A percentile compares a stretch with the other conserved stretches of the same genome.
phyloP scores from a whole-genome alignment of 164 flowering plant species.

The Stephania cephalantha region DNA sequence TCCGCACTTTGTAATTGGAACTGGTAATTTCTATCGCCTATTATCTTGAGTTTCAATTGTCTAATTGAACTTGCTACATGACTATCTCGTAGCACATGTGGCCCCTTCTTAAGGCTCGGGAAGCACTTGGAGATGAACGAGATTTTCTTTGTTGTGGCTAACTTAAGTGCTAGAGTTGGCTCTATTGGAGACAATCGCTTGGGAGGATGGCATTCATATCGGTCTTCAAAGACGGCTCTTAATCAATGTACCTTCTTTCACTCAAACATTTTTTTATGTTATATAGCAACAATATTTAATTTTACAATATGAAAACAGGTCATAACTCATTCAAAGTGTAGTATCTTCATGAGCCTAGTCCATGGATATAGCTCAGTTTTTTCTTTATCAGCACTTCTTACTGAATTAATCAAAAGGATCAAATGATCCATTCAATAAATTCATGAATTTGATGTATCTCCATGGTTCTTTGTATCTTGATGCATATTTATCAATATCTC shows the following conservation, averaged over 20 bases:
- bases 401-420: too few relatives aligned
- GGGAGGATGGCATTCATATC: constrained; percentile 99
- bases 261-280: neutral
- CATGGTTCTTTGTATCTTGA: neutral
- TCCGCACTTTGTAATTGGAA: too few relatives aligned
- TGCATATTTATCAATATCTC: neutral
- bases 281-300: neutral
- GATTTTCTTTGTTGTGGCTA: constrained; percentile 77
- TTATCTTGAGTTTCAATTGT: neutral
- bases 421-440: too few relatives aligned
- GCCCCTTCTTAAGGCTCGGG: constrained; percentile 89
- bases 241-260: constrained; percentile 60
- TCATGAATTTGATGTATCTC: too few relatives aligned
- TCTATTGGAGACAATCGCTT: constrained; percentile 82
- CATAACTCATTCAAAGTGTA: neutral
- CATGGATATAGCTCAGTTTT: too few relatives aligned
- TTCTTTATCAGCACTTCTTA: too few relatives aligned
- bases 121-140: constrained; percentile 49
- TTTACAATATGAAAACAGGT: neutral
- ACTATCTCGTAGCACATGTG: constrained; percentile 70
- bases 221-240: constrained; percentile 87
- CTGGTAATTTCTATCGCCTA: too few relatives aligned
- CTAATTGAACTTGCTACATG: constrained; percentile 2
- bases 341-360: neutral
- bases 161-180: constrained; percentile 90